Conservation (phyloP, 2,329 filamentous ascomycete species). For the Colletotrichum tabaci region DNA sequence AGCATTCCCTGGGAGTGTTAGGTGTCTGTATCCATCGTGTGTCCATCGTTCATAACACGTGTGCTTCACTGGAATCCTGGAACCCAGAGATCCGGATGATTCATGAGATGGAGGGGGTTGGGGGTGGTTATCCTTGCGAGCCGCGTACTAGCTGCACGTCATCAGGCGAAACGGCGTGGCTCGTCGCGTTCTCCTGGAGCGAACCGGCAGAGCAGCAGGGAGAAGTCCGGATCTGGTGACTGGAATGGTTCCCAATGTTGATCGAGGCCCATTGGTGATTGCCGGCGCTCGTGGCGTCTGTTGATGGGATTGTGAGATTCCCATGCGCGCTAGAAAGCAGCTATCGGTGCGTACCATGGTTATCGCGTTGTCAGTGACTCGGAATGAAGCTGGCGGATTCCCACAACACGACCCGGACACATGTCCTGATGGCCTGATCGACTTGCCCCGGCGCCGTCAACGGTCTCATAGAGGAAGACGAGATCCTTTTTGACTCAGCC, state of each 20-base stretch:
- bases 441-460: slow-evolving; percentile 28
- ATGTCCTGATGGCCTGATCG: slow-evolving; percentile 25
- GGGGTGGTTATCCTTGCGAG: background rate
- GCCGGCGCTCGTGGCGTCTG: background rate
- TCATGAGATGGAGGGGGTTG: background rate
- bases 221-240: background rate
- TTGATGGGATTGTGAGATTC: background rate
- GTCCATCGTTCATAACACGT: background rate
- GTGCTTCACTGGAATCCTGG: slow-evolving; percentile 6
- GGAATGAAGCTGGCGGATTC: slow-evolving; percentile 17
- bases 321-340: background rate
- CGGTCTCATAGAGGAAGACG: slow-evolving; percentile 8
- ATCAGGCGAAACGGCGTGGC: background rate
- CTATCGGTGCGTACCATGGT: background rate
- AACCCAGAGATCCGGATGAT: background rate
- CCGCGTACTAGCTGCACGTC: background rate
- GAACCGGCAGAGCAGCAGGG: background rate
- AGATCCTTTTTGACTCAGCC: slow-evolving; percentile 9
- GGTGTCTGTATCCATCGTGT: background rate
- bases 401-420: slow-evolving; percentile 10
- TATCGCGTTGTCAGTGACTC: slow-evolving; percentile 5
- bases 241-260: background rate
- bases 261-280: background rate
- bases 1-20: background rate
- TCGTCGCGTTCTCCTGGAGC: background rate